Evolutionary conservation across 2,329 filamentous ascomycete genomes (phyloP), one percentile per base, ranked within the genome.

Genomic region (Nigrograna mackinnonii): DNA sequence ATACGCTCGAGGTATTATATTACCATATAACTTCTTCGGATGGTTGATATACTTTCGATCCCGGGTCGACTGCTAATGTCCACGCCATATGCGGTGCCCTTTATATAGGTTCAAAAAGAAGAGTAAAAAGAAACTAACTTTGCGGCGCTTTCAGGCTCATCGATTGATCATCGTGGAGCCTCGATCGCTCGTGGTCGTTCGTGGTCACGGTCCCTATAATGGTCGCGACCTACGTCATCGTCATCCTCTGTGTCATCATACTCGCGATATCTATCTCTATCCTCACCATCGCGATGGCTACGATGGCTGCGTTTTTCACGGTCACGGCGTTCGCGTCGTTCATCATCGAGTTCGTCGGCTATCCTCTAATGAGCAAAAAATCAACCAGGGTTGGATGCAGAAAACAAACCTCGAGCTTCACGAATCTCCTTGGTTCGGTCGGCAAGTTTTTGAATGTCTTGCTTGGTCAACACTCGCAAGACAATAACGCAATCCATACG

Each of bases 401-500:
- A 12, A 4, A 26, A 32, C 41, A 13, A 31, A 46, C 47, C 51
- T 50, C 49, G 38, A n/a, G 43, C 43, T 37, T 68, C 87, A 82
- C 91, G 81, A 47, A 96, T 82, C 60, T 89, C 83, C 52, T 85
- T 83, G 7, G 92, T 96, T 36, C 86, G 86, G 49, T 85, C 80
- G 11, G 91, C 90, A 62, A 95, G 91, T 22, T 83, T 85, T 68
- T 95, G 87, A 42, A 97, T 95, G 61, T 97, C 91, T 54, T 95
- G 89, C 68, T 87, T 89, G 35, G 83, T 88, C 63, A 97, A 68
- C 6, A 96, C 92, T 42, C 91, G 79, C 42, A 97, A 76, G 2
- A 96, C 91, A 66, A 96, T 96, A 45, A 97, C 91, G 67, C 91
- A 95, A 60, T 96, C 91, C 46, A 91, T 82, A n/a, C 91, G 82